Percentiles rank a stretch among this genome's conserved stretches.
Conservation (phyloP, 2,329 filamentous ascomycete species). For the Cytospora paraplurivora region DNA sequence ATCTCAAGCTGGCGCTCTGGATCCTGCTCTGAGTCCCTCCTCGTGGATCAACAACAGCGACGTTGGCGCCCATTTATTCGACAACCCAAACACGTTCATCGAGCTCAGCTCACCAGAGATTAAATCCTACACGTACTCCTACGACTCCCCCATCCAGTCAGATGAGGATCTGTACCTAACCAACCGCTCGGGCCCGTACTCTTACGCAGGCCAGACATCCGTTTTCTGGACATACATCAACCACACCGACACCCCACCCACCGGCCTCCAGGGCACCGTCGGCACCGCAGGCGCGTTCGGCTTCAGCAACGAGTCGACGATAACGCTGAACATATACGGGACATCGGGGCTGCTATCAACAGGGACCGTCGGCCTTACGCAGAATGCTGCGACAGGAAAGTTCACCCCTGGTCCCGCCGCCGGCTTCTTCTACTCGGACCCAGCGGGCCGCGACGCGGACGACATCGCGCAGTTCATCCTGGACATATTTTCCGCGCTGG, state of each 20-base stretch:
- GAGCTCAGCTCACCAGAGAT: constrained; percentile 46
- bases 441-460: constrained; percentile 44
- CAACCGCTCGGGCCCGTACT: constrained; percentile 52
- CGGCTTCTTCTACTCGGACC: constrained; percentile 50
- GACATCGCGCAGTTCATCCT: constrained; percentile 54
- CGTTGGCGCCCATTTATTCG: constrained; percentile 54
- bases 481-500: constrained; percentile 50
- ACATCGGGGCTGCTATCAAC: constrained; percentile 55
- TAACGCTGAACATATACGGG: constrained; percentile 60
- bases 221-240: constrained; percentile 54
- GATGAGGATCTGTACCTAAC: constrained; percentile 52
- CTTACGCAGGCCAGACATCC: constrained; percentile 54
- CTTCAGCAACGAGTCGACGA: constrained; percentile 46
- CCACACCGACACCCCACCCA: constrained; percentile 40
- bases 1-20: constrained; percentile 17
- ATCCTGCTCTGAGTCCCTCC: constrained; percentile 35
- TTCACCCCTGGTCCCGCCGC: constrained; percentile 45
- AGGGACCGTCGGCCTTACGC: constrained; percentile 46
- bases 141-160: constrained; percentile 43
- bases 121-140: constrained; percentile 51
- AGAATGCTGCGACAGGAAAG: constrained; percentile 39
- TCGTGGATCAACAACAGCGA: constrained; percentile 52
- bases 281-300: constrained; percentile 48
- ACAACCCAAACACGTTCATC: constrained; percentile 59
- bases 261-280: constrained; percentile 56